Percentiles rank a stretch among this genome's conserved stretches.
Conservation (phyloP, 1,284 basidiomycete species). For the Pseudozyma tsukubaensis region DNA sequence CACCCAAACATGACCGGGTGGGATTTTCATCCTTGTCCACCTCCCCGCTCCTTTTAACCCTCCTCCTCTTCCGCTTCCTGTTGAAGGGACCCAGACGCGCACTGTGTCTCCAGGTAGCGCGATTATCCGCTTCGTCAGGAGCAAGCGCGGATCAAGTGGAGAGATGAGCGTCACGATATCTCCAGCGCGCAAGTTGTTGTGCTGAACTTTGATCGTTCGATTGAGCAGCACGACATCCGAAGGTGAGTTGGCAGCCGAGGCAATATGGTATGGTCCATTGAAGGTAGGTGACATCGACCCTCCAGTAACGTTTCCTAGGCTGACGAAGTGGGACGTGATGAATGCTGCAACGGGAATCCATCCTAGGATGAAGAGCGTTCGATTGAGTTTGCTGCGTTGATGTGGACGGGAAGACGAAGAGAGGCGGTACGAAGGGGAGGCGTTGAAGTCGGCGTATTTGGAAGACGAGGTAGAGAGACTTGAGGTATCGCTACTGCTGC, state of each 20-base stretch:
- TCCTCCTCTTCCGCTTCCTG: neutral
- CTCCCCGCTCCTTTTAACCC: slow-evolving; percentile 5
- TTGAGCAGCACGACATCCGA: slow-evolving; percentile 73
- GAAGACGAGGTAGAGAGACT: neutral
- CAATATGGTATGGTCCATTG: slow-evolving; percentile 27
- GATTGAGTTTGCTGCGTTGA: slow-evolving; percentile 10
- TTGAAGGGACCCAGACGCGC: slow-evolving; percentile 59
- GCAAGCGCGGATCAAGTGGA: slow-evolving; percentile 70
- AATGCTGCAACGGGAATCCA: slow-evolving; percentile 73
- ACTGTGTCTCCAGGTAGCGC: slow-evolving; percentile 73
- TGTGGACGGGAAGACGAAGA: neutral
- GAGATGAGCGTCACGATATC: slow-evolving; percentile 73
- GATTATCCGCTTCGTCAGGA: slow-evolving; percentile 73
- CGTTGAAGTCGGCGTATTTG: slow-evolving; percentile 14
- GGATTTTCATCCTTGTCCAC: slow-evolving; percentile 55
- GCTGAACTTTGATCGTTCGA: slow-evolving; percentile 67
- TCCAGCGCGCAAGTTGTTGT: slow-evolving; percentile 68
- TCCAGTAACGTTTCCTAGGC: slow-evolving; percentile 71
- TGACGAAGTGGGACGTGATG: slow-evolving; percentile 71
- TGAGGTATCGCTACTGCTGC: neutral
- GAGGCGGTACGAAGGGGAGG: slow-evolving; percentile 6
- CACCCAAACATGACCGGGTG: slow-evolving; percentile 71
- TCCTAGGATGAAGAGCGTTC: slow-evolving; percentile 57
- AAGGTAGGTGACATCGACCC: slow-evolving; percentile 64
- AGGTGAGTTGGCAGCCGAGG: slow-evolving; percentile 69